Conservation (phyloP, 352 stramenopile genomes). For the Pythium brassicae region DNA sequence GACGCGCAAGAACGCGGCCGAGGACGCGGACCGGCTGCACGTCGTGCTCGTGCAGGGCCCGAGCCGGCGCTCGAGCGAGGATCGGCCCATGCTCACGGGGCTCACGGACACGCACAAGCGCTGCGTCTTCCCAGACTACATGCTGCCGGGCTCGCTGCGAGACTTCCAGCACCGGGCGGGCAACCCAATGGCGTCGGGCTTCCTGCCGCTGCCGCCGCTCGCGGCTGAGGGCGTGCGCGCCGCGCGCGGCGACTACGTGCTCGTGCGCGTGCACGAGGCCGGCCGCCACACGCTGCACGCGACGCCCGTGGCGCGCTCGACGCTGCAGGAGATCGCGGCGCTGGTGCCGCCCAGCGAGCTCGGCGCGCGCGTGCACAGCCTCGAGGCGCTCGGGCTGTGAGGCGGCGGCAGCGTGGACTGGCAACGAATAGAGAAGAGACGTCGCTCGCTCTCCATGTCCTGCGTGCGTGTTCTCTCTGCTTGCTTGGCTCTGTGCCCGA, state of each 20-base stretch:
- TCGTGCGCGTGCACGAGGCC: slow-evolving; percentile 76
- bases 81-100: slow-evolving; percentile 74
- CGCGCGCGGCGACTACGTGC: slow-evolving; percentile 74
- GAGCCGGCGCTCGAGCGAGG: slow-evolving; percentile 75
- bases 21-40: slow-evolving; percentile 91
- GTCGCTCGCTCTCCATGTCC: neutral
- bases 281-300: slow-evolving; percentile 81
- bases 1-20: slow-evolving; percentile 85
- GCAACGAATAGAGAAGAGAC: slow-evolving; percentile 10
- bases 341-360: slow-evolving; percentile 53
- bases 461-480: no score
- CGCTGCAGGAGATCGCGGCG: slow-evolving; percentile 52
- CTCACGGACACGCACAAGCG: slow-evolving; percentile 88
- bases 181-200: slow-evolving; percentile 23
- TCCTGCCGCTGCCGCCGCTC: slow-evolving; percentile 37
- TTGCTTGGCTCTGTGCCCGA: no score
- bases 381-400: slow-evolving; percentile 25
- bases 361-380: slow-evolving; percentile 40
- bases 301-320: slow-evolving; percentile 72
- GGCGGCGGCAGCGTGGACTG: no score
- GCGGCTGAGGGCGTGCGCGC: slow-evolving; percentile 35
- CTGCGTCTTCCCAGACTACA: slow-evolving; percentile 74
- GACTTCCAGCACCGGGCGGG: slow-evolving; percentile 39
- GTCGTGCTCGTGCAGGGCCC: slow-evolving; percentile 96
- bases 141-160: slow-evolving; percentile 43